These are phyloP conservation scores for Triangularia setosa DNA, from an alignment of 2,329 filamentous ascomycete genomes.

Conservation along the genomic window DNA sequence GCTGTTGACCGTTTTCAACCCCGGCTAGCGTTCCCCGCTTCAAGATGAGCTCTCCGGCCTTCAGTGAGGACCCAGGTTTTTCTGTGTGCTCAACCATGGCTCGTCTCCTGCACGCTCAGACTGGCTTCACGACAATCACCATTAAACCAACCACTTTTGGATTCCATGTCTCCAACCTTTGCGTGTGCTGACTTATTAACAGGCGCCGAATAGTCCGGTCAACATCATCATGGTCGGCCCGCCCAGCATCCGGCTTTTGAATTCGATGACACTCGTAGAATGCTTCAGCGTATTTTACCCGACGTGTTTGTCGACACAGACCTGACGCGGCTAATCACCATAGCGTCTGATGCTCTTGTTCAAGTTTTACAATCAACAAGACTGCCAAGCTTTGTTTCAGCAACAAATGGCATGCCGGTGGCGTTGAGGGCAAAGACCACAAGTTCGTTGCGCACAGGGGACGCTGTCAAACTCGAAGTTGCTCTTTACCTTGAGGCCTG, in stretches of 20 bases:
- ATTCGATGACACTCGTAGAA: not conserved
- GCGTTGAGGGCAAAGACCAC: conserved; percentile 2
- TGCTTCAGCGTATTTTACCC: conserved; percentile 4
- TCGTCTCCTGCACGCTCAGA: conserved; percentile 8
- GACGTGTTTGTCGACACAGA: not conserved
- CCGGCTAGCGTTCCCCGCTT: not conserved
- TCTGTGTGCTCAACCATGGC: not conserved
- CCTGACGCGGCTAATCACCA: not conserved
- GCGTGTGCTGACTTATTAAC: not conserved
- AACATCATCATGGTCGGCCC: not conserved
- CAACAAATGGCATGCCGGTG: not conserved
- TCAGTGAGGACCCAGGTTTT: not conserved
- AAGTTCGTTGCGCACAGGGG: not conserved
- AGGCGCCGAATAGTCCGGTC: no score
- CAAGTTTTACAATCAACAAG: not conserved
- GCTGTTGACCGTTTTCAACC: not conserved
- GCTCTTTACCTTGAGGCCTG: not conserved
- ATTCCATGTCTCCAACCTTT: not conserved
- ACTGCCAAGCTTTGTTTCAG: conserved; percentile 4
- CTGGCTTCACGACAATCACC: conserved; percentile 2
- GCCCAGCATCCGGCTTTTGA: not conserved
- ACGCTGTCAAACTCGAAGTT: not conserved
- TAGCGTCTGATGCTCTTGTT: not conserved
- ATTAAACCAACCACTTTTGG: not conserved
- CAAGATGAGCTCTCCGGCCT: not conserved